Conservation (phyloP, 768 basidiomycete genomes). For the Mycena polygramma region DNA sequence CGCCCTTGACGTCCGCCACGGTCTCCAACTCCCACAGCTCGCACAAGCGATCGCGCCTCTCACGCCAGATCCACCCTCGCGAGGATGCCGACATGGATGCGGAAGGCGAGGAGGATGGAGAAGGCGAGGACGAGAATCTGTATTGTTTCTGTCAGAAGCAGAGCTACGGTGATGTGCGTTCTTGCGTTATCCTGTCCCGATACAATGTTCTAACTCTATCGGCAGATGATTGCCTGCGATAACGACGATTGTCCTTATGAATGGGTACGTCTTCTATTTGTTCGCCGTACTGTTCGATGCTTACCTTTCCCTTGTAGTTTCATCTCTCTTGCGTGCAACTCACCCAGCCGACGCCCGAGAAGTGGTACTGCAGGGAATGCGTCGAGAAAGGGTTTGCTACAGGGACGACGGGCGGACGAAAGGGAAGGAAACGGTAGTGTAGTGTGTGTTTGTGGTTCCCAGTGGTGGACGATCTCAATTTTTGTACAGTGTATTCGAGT, state of each 20-base stretch:
- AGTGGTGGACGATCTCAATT: neutral
- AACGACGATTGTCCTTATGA: constrained; percentile 76
- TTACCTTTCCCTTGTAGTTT: constrained; percentile 55
- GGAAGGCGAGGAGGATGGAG: constrained; percentile 57
- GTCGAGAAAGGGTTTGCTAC: constrained; percentile 47
- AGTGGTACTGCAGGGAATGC: constrained; percentile 70
- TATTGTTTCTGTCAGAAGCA: constrained; percentile 68
- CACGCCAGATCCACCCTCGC: constrained; percentile 57
- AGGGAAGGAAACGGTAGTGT: constrained; percentile 55
- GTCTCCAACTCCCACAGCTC: constrained; percentile 43
- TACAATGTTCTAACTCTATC: neutral
- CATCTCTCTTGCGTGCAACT: constrained; percentile 73
- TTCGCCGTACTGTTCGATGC: neutral
- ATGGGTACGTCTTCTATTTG: constrained; percentile 63
- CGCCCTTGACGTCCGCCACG: constrained; percentile 53
- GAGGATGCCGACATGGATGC: constrained; percentile 49
- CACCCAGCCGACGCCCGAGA: constrained; percentile 61
- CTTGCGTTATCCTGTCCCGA: neutral
- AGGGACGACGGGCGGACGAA: constrained; percentile 46
- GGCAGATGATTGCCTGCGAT: constrained; percentile 80
- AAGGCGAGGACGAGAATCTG: constrained; percentile 61
- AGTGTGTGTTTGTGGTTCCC: neutral
- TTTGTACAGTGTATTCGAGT: neutral
- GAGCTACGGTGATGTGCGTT: constrained; percentile 62
- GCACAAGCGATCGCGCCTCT: constrained; percentile 61